These are phyloP conservation scores for Tritrichomonas musculus DNA, from an alignment of 208 protist species.

Conservation along the genomic window DNA sequence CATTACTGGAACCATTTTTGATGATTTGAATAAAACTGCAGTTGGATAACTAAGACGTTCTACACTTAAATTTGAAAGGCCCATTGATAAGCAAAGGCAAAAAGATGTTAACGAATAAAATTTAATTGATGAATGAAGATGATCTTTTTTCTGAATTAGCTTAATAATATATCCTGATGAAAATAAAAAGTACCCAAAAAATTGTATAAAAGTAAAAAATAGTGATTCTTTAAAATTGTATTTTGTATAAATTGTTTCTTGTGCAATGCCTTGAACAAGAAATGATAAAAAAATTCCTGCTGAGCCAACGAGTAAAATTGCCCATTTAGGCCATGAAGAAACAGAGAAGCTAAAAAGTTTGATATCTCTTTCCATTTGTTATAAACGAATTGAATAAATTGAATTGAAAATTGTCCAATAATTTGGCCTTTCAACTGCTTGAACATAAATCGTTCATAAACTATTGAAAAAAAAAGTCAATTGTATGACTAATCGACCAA, in stretches of 20 bases:
- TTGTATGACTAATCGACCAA: too few species aligned
- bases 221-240: neutral
- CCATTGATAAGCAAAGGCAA: neutral
- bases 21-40: neutral
- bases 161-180: neutral
- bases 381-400: too few species aligned
- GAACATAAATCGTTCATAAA: too few species aligned
- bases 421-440: too few species aligned
- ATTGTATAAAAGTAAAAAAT: slow-evolving; percentile 11
- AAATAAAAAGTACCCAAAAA: neutral
- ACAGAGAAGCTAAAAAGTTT: neutral
- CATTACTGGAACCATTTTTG: neutral
- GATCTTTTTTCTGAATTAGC: neutral
- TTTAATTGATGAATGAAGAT: neutral
- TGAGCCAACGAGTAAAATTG: neutral
- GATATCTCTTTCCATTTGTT: neutral
- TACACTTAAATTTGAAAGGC: neutral
- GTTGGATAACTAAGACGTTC: neutral
- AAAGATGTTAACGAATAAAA: neutral
- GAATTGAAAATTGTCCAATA: too few species aligned
- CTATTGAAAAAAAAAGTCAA: too few species aligned
- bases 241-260: neutral
- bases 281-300: neutral
- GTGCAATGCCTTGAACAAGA: slow-evolving; percentile 6
- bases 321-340: neutral